phyloP scores from a whole-genome alignment of 257 asterid species.

The Misopates orontium region DNA sequence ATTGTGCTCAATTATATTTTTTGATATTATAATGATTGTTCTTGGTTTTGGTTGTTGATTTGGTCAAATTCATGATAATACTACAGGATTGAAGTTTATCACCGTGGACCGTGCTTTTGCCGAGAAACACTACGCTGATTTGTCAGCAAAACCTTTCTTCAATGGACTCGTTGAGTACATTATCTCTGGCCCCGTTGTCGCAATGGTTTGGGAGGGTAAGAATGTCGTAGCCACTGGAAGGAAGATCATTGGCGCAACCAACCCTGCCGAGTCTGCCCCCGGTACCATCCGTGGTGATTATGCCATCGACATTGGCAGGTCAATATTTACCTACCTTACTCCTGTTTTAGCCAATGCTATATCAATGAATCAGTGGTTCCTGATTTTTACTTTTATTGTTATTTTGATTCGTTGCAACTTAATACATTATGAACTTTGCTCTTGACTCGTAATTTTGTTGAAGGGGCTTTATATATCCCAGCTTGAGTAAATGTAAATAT shows the following conservation, averaged over 20 bases:
- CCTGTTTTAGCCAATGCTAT: neutral
- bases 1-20: no score
- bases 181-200: constrained; percentile 92
- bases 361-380: neutral
- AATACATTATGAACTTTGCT: no score
- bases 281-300: constrained; percentile 97
- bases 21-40: no score
- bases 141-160: constrained; percentile 90
- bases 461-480: no score
- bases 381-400: neutral
- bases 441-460: no score
- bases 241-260: constrained; percentile 93
- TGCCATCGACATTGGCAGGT: constrained; percentile 93
- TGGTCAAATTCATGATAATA: no score
- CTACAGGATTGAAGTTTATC: constrained; percentile 71
- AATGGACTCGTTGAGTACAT: constrained; percentile 82
- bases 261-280: constrained; percentile 93
- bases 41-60: no score
- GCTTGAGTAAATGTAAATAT: no score
- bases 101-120: constrained; percentile 86
- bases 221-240: constrained; percentile 85
- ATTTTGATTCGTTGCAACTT: no score
- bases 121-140: constrained; percentile 89
- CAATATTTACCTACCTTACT: neutral
- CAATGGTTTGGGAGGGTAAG: constrained; percentile 99